These are phyloP conservation scores for Saccharomycopsis sp. DNA, from an alignment of 805 yeast genomes.

Conservation along the genomic window DNA sequence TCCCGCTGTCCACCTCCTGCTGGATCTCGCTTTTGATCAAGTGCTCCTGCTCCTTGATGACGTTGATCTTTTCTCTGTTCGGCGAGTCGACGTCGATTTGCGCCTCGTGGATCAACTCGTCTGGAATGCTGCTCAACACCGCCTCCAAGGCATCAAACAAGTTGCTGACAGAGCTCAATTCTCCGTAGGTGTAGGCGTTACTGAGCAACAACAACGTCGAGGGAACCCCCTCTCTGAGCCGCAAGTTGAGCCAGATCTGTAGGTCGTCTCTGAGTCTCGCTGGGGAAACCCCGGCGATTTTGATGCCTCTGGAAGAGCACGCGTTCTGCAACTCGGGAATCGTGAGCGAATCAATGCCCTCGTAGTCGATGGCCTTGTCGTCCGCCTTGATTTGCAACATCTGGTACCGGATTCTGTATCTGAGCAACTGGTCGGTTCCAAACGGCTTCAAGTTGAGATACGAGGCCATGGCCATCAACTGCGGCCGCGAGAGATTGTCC, in stretches of 20 bases:
- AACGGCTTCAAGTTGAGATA: constrained; percentile 88
- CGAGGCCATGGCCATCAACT: constrained; percentile 85
- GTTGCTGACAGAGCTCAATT: constrained; percentile 44
- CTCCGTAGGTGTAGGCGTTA: constrained; percentile 84
- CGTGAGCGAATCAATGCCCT: constrained; percentile 81
- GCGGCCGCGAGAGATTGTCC: constrained; percentile 88
- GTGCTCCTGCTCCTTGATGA: constrained; percentile 73
- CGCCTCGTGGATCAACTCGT: constrained; percentile 92
- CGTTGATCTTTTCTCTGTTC: constrained; percentile 62
- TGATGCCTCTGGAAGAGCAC: constrained; percentile 91
- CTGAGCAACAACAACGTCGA: constrained; percentile 81
- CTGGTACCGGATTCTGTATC: constrained; percentile 89
- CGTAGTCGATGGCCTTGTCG: constrained; percentile 86
- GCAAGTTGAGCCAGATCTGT: constrained; percentile 80
- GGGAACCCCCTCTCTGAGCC: constrained; percentile 86
- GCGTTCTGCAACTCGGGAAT: constrained; percentile 79
- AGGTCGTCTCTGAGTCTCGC: constrained; percentile 78
- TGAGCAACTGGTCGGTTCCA: constrained; percentile 85
- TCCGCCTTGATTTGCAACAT: constrained; percentile 88
- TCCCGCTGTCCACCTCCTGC: constrained; percentile 60
- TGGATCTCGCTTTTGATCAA: constrained; percentile 79
- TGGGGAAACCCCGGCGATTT: constrained; percentile 69
- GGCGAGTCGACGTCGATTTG: constrained; percentile 75
- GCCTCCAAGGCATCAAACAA: constrained; percentile 85
- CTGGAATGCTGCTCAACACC: constrained; percentile 85